phyloP scores from a whole-genome alignment of 139 green algal genomes.

The Asterochloris sp. region DNA sequence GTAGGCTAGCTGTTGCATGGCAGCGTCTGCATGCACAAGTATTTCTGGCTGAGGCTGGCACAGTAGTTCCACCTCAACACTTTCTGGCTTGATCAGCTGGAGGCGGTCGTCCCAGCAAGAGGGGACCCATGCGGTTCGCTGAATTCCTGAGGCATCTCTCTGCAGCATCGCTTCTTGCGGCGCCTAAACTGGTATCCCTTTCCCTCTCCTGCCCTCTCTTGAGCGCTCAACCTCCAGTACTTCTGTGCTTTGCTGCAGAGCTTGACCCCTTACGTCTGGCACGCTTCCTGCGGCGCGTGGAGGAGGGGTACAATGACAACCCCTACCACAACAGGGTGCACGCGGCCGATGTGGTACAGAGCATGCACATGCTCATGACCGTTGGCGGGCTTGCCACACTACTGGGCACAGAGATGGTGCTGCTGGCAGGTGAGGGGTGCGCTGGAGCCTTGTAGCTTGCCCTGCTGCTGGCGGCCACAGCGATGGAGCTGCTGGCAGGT shows the following conservation, averaged over 20 bases:
- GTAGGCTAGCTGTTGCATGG: no score
- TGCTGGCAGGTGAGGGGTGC: slow-evolving; percentile 10
- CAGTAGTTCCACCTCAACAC: no score
- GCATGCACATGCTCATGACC: slow-evolving; percentile 44
- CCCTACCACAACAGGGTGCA: slow-evolving; percentile 52
- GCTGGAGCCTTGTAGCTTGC: not conserved
- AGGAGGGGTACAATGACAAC: slow-evolving; percentile 27
- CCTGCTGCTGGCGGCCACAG: no score
- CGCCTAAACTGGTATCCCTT: not conserved
- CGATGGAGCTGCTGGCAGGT: no score
- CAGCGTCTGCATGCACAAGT: no score
- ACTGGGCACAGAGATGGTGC: slow-evolving; percentile 7
- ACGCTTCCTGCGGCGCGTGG: slow-evolving; percentile 18
- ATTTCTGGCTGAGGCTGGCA: no score
- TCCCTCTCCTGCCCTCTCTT: not conserved
- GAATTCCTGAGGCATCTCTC: no score
- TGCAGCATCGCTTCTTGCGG: no score
- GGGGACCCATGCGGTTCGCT: no score
- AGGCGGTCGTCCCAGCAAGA: no score
- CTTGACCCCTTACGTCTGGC: slow-evolving; percentile 29
- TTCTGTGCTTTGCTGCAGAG: not conserved
- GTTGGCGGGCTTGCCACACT: slow-evolving; percentile 14
- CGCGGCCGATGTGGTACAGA: slow-evolving; percentile 38
- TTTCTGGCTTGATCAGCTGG: no score
- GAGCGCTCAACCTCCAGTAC: not conserved